These are phyloP conservation scores for Chondrostereum purpureum DNA, from an alignment of 1,284 basidiomycete species.

Conservation along the genomic window DNA sequence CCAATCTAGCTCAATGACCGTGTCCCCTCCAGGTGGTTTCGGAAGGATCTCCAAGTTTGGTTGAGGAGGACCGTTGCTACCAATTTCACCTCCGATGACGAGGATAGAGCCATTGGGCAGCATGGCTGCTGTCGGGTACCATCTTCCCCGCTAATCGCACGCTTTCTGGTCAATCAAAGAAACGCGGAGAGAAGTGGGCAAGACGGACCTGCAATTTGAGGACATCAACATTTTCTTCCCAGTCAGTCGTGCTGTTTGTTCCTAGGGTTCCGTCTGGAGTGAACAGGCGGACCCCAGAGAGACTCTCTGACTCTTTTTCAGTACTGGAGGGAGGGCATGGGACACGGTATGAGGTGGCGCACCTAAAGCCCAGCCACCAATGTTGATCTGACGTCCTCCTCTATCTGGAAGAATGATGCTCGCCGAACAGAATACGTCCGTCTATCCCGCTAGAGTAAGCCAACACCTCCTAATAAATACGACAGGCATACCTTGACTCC, in stretches of 20 bases:
- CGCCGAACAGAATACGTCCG: conserved; percentile 74
- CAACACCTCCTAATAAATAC: no score
- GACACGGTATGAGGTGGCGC: neutral
- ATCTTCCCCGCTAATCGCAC: conserved; percentile 46
- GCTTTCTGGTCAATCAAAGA: neutral
- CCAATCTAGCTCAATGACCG: conserved; percentile 36
- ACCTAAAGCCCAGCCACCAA: conserved; percentile 54
- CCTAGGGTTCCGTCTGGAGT: conserved; percentile 41
- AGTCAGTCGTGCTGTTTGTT: conserved; percentile 49
- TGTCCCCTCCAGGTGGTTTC: conserved; percentile 35
- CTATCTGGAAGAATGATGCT: conserved; percentile 68
- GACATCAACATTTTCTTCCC: conserved; percentile 41
- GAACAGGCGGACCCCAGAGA: conserved; percentile 60
- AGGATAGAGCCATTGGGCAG: conserved; percentile 66
- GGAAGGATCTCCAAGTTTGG: conserved; percentile 60
- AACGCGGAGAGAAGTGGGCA: neutral
- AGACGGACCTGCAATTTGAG: conserved; percentile 37
- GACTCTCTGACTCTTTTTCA: conserved; percentile 42
- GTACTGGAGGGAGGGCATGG: no score
- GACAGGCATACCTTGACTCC: conserved; percentile 35
- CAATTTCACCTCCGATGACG: conserved; percentile 66
- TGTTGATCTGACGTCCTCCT: conserved; percentile 58
- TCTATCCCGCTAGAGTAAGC: no score
- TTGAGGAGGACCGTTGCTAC: conserved; percentile 58
- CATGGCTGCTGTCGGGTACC: conserved; percentile 66